A percentile compares a stretch with the other conserved stretches of the same genome.
Conservation (phyloP, 108 stramenopile species). For the Stephanodiscus minutulus region DNA sequence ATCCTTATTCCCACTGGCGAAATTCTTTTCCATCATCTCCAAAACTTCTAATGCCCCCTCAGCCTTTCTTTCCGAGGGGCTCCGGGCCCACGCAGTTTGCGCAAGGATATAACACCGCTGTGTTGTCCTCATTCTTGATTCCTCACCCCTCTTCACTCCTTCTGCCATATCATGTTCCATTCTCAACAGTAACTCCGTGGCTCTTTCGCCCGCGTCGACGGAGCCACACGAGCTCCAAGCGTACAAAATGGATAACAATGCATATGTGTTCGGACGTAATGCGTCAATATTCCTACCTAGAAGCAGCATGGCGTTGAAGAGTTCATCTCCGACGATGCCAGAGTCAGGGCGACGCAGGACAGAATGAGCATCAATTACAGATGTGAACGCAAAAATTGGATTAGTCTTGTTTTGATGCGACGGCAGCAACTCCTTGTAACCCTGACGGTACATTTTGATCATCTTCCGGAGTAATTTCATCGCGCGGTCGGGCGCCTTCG, state of each 20-base stretch:
- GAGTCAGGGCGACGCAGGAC: constrained; percentile 58
- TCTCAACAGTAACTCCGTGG: constrained; percentile 44
- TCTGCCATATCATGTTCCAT: constrained; percentile 59
- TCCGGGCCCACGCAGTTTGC: constrained; percentile 62
- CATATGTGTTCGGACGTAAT: constrained; percentile 59
- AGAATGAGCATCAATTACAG: constrained; percentile 73
- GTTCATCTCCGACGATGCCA: constrained; percentile 60
- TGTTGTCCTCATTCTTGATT: constrained; percentile 55
- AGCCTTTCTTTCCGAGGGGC: constrained; percentile 53
- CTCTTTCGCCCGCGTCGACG: constrained; percentile 58
- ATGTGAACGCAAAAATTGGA: constrained; percentile 61
- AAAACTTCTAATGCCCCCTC: constrained; percentile 56
- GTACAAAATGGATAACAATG: constrained; percentile 58
- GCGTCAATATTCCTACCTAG: constrained; percentile 44
- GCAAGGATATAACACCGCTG: constrained; percentile 58
- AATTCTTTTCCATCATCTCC: constrained; percentile 56
- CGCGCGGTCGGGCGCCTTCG: constrained; percentile 46
- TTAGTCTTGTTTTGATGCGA: constrained; percentile 44
- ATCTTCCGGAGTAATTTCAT: constrained; percentile 39
- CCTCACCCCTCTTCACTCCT: constrained; percentile 32
- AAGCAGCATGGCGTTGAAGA: constrained; percentile 54
- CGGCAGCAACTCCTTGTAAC: constrained; percentile 57
- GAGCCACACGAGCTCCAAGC: constrained; percentile 60
- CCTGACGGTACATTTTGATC: constrained; percentile 55
- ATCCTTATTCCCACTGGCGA: constrained; percentile 47